Evolutionary conservation across 805 yeast genomes (phyloP), one percentile per base, ranked within the genome.

Genomic region (Metschnikowia kunwiensis): DNA sequence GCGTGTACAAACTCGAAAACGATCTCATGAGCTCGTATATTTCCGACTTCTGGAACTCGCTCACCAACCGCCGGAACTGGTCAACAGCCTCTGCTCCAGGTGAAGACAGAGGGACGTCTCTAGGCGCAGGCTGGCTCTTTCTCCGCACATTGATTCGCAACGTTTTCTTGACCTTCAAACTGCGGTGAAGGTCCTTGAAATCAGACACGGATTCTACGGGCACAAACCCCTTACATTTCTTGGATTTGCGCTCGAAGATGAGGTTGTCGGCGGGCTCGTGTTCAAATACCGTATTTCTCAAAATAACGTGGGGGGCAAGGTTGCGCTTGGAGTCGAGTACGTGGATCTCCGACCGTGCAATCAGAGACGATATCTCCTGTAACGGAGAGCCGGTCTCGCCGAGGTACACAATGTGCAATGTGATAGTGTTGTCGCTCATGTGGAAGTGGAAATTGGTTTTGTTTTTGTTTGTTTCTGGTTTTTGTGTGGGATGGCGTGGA

Each of bases 161-260:
- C 39, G 62, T 65, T 39, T 60, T 65, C 47, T 74, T 74, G 13
- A 75, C 78, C 36, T 62, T 57, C 44, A 76, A 60, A 30, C 78
- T 70, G 44, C 78, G 61, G 27, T 55, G 52, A 38, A 76, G 58
- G 16, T 64, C 53, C 31, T 55, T 59, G 50, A 68, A 75, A 40
- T 75, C 80, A 4, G 58, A 57, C 3, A 27, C 44, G 4, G 60
- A 35, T 12, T 57, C 66, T 42, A 77, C 61, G 4, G 54, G 40
- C 9, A 74, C 69, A 43, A 61, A 75, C 7, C 54, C 48, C 26
- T 60, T 63, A 25, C 58, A 57, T 46, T 68, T 74, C 53, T 70
- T 74, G n/a, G 78, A 72, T 43, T 68, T 73, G 43, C 82, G 62
- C 28, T 38, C 43, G 14, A 41, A 32, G 14, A 20, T 38, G n/a